phyloP scores from a whole-genome alignment of 1,284 basidiomycete species.

The Hemileia vastatrix region DNA sequence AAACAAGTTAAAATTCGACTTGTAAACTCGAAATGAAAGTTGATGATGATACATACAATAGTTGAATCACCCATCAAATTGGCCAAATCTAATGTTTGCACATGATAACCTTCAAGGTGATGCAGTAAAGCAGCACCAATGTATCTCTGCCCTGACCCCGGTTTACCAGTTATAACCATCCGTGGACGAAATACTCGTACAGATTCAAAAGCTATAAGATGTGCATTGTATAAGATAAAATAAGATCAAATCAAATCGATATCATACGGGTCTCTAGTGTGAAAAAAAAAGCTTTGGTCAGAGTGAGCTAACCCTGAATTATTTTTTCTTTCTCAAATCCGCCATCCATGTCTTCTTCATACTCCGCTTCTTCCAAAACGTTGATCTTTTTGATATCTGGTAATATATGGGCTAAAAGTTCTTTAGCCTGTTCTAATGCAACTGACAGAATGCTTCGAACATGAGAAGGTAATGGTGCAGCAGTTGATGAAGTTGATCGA shows the following conservation, averaged over 20 bases:
- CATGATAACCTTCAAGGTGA: slow-evolving; percentile 87
- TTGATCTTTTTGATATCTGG: slow-evolving; percentile 45
- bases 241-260: not conserved
- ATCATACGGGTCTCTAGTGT: not conserved
- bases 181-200: slow-evolving; percentile 83
- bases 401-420: slow-evolving; percentile 51
- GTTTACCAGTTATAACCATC: slow-evolving; percentile 67
- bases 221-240: no score
- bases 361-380: slow-evolving; percentile 84
- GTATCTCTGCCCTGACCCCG: slow-evolving; percentile 82
- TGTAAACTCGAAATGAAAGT: no score
- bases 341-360: slow-evolving; percentile 55
- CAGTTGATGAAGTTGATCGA: slow-evolving; percentile 73
- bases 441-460: slow-evolving; percentile 68
- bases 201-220: slow-evolving; percentile 73
- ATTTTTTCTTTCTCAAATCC: slow-evolving; percentile 53
- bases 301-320: slow-evolving; percentile 60
- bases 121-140: slow-evolving; percentile 84
- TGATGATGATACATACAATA: slow-evolving; percentile 55
- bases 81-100: slow-evolving; percentile 86
- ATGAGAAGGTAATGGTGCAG: slow-evolving; percentile 73
- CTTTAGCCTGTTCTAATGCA: slow-evolving; percentile 61
- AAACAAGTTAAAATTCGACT: no score
- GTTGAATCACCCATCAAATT: slow-evolving; percentile 81
- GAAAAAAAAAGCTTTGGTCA: not conserved